Base-by-base conservation (phyloP, 129 eudicot species). In the Escallonia herrerae region DNA sequence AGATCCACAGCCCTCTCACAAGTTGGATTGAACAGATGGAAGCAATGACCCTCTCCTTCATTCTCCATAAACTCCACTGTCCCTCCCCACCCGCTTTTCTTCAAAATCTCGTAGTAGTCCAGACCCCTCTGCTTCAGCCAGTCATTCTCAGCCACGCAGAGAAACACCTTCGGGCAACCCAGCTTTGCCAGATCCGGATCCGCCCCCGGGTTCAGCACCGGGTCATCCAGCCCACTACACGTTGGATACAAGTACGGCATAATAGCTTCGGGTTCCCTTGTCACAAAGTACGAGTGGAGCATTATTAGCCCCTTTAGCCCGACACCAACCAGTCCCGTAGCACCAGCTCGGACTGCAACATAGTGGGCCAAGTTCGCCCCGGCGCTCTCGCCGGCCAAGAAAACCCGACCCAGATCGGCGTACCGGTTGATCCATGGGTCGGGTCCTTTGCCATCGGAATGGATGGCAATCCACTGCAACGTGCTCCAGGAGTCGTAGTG, bases 361-460 rank as follows among this genome's bases (percentile, higher is more conserved):
- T 73, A 42, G 14, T 81, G 86, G 4, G 80, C 84, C 3, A 84
- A 38, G 22, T 70, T 81, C 40, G 87, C 87, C 33, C 91, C 91
- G 1, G 87, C 79, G 62, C 87, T 81, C 37, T 78, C 87, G 0
- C 91, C 87, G 3, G 41, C 10, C 2, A 84, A n/a, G n/a, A 56
- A 64, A 3, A 81, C 87, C 60, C 72, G 78, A 4, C 12, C 15
- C 39, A 46, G 72, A 56, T 84, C 91, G 11, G 67, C 91, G 5
- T 72, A 62, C 4, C 72, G 58, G 12, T 75, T 84, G 6, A 84
- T 41, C 84, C 82, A 84, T 2, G 73, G 62, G 39, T 84, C 87
- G 44, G 79, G 68, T 14, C 82, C 91, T 3, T 68, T 33, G 3
- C 72, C 72, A 2, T 40, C 2, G 3, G 66, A 41, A 14, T 84